Base-by-base conservation (phyloP, 2,329 filamentous ascomycete species). In the Apiospora pterosperma region DNA sequence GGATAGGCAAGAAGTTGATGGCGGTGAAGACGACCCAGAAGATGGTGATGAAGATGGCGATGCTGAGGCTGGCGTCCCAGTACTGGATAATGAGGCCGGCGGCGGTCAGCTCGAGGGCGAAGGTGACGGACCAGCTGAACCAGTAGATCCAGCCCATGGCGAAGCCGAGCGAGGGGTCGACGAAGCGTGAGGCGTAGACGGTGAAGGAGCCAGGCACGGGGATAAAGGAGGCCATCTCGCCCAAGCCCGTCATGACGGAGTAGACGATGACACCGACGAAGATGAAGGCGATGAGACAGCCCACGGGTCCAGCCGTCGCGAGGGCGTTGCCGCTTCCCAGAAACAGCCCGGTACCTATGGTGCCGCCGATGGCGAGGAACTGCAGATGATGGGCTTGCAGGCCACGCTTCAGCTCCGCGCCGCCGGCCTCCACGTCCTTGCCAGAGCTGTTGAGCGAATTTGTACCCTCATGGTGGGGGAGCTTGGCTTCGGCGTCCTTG, bases 111-210 rank as follows among this genome's bases (percentile, higher is more conserved):
- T 94, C 91, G 10, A 93, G 84, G 0, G 90, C 90, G 69, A 87
- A 91, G 0, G 90, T 92, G 64, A 90, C 87, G 21, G 88, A 83
- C 90, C 77, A 94, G 41, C 85, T 89, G 73, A 93, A 93, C 89
- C 90, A 94, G 77, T 94, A 94, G 66, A 92, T 88, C 91, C 91
- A 94, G 23, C 92, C 91, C 84, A 93, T 90, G 23, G 90, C 84
- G 71, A 93, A 93, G 8, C 90, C 90, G 59, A 93, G 80, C 64
- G 88, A 88, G 12, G 87, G 88, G 81, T 76, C 74, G 65, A 93
- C 84, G 71, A 95, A 92, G 21, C 92, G 89, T 42, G 88, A 84
- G 25, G 91, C 90, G 71, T 93, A 95, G 48, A 88, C 84, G 36
- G 90, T 91, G 74, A 94, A 94, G 44, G 90, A 89, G 65, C 91